Conservation (phyloP, 2,329 filamentous ascomycete species). For the Cordyceps farinosa region DNA sequence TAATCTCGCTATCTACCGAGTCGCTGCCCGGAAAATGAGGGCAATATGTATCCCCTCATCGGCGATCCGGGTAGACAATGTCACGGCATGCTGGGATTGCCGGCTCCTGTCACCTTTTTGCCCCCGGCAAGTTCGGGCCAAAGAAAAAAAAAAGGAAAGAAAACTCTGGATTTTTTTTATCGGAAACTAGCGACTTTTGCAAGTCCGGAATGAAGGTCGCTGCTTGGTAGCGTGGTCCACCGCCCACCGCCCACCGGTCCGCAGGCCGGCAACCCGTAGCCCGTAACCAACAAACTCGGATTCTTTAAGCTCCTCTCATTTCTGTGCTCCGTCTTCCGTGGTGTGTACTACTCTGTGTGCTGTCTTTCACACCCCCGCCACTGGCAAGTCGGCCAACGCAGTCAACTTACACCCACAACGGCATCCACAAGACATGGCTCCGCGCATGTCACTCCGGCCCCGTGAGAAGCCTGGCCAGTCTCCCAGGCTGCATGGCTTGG, state of each 20-base stretch:
- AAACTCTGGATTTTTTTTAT: not conserved
- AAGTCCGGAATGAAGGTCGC: not conserved
- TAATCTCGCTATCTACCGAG: not conserved
- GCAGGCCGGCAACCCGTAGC: not conserved
- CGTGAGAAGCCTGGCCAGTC: constrained; percentile 17
- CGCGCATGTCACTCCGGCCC: constrained; percentile 17
- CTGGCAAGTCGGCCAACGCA: constrained; percentile 3
- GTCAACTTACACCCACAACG: constrained; percentile 14
- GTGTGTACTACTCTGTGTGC: not conserved
- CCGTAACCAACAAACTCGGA: constrained; percentile 7
- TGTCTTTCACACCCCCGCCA: not conserved
- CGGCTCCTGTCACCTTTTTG: not conserved
- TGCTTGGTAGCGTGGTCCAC: constrained; percentile 7
- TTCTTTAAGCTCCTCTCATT: not conserved
- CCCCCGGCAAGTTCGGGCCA: not conserved
- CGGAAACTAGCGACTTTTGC: not conserved
- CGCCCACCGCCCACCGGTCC: not conserved
- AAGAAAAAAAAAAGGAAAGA: not conserved
- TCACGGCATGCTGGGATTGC: not conserved
- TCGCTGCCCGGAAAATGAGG: not conserved
- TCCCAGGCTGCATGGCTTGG: constrained; percentile 14
- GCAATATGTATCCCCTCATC: not conserved
- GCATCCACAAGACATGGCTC: constrained; percentile 9
- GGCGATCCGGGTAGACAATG: not conserved
- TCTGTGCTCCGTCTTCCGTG: not conserved